Evolutionary conservation across 2,329 filamentous ascomycete species (phyloP).

Genomic region (Hymenoscyphus fraxineus): DNA sequence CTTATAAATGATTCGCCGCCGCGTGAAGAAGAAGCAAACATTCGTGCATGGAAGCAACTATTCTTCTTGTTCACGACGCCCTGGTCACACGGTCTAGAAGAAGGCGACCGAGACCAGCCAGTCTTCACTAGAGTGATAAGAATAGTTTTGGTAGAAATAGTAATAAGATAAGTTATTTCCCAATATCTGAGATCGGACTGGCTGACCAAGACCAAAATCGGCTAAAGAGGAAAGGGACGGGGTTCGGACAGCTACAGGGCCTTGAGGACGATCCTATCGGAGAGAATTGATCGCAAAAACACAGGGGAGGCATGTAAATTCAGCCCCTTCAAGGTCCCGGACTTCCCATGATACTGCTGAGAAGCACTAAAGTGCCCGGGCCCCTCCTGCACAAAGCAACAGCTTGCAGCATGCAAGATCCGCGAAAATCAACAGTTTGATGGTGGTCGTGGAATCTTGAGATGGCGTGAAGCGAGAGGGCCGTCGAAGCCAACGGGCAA

Average conservation of each 20-base stretch:
- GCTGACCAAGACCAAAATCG: not conserved
- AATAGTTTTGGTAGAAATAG: not conserved
- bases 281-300: slow-evolving; percentile 5
- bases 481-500: not conserved
- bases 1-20: not conserved
- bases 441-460: not conserved
- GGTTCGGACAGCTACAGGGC: not conserved
- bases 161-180: not conserved
- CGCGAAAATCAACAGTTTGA: slow-evolving; percentile 6
- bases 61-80: not conserved
- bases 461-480: not conserved
- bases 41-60: not conserved
- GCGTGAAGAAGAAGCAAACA: not conserved
- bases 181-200: not conserved
- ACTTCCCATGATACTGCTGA: not conserved
- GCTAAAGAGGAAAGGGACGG: not conserved
- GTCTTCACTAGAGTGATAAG: not conserved
- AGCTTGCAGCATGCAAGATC: slow-evolving; percentile 11
- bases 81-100: not conserved
- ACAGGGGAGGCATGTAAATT: slow-evolving; percentile 2
- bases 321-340: not conserved
- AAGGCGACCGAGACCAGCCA: not conserved
- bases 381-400: slow-evolving; percentile 4
- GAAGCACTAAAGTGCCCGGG: not conserved
- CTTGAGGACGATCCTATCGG: slow-evolving; percentile 5